These are phyloP conservation scores for Periglandula ipomoeae DNA, from an alignment of 2,329 filamentous ascomycete species.

Conservation along the genomic window DNA sequence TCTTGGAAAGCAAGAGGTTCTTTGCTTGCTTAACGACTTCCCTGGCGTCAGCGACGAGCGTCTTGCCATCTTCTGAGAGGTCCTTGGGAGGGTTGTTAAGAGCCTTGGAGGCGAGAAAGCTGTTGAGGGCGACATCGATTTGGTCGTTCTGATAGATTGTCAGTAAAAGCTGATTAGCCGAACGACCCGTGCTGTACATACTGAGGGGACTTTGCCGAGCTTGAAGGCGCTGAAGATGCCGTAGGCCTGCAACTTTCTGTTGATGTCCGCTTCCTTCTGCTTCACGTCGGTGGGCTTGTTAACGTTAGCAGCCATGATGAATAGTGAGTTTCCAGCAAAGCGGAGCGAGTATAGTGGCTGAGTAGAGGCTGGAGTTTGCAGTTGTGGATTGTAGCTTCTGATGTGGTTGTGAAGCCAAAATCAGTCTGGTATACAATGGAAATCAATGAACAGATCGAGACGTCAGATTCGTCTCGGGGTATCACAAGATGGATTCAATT, in stretches of 20 bases:
- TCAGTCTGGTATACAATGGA: not conserved
- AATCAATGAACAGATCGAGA: constrained; percentile 1
- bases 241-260: constrained; percentile 89
- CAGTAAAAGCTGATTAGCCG: not conserved
- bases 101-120: constrained; percentile 63
- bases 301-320: constrained; percentile 39
- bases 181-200: constrained; percentile 35
- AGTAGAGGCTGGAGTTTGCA: not conserved
- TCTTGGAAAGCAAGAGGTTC: constrained; percentile 80
- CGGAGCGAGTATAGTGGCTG: not conserved
- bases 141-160: constrained; percentile 63
- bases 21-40: constrained; percentile 80
- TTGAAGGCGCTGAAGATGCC: constrained; percentile 82
- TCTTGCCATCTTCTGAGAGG: constrained; percentile 73
- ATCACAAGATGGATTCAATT: constrained; percentile 18
- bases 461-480: constrained; percentile 13
- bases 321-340: not conserved
- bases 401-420: not conserved
- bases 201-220: constrained; percentile 82
- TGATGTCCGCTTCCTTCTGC: constrained; percentile 78
- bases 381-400: not conserved
- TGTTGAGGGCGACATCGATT: constrained; percentile 91
- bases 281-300: constrained; percentile 67
- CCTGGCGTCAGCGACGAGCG: constrained; percentile 67
- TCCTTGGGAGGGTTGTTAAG: constrained; percentile 62